These are phyloP conservation scores for Camellia granthamiana DNA, from an alignment of 148 eudicot species.

Conservation along the genomic window DNA sequence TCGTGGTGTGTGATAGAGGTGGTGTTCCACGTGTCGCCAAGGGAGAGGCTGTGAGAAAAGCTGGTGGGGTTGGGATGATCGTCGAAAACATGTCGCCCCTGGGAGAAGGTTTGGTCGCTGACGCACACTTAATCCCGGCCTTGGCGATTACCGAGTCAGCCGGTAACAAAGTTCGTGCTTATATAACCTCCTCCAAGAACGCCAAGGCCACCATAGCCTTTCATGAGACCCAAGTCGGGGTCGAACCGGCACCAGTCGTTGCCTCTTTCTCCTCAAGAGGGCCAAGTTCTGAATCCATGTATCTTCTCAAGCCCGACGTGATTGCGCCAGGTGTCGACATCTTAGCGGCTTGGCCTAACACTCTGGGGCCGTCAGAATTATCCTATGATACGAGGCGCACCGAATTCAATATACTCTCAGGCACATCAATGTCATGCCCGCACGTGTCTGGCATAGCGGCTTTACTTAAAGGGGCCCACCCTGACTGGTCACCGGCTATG, in stretches of 20 bases:
- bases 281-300: slow-evolving; percentile 27
- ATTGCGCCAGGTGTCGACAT: slow-evolving; percentile 54
- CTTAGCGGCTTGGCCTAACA: slow-evolving; percentile 49
- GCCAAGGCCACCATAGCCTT: slow-evolving; percentile 36
- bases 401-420: slow-evolving; percentile 45
- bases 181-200: slow-evolving; percentile 16
- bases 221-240: slow-evolving; percentile 36
- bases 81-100: slow-evolving; percentile 27
- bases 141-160: slow-evolving; percentile 27
- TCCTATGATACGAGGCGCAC: slow-evolving; percentile 26
- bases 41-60: slow-evolving; percentile 30
- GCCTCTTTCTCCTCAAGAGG: slow-evolving; percentile 50
- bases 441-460: slow-evolving; percentile 46
- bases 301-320: slow-evolving; percentile 44
- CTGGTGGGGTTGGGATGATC: slow-evolving; percentile 46
- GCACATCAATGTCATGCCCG: slow-evolving; percentile 60
- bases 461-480: slow-evolving; percentile 46
- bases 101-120: slow-evolving; percentile 39
- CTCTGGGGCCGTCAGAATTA: slow-evolving; percentile 23
- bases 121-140: slow-evolving; percentile 39
- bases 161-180: slow-evolving; percentile 23
- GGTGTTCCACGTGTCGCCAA: slow-evolving; percentile 30
- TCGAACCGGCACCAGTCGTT: slow-evolving; percentile 42
- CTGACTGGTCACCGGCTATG: slow-evolving; percentile 56
- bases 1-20: slow-evolving; percentile 49